Conservation (phyloP, 257 asterid genomes). For the Nicotiana noctiflora region DNA sequence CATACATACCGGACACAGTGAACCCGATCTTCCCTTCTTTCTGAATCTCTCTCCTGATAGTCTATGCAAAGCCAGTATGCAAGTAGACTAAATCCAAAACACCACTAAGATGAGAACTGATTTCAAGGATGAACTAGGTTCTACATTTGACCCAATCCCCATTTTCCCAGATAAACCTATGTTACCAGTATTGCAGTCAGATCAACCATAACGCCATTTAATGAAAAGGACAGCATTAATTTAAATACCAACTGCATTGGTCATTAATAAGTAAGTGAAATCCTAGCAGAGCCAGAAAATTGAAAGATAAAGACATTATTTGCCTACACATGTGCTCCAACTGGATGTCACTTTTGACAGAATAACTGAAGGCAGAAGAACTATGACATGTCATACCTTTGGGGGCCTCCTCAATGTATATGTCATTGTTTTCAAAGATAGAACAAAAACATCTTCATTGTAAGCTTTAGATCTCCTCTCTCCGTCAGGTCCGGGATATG, state of each 20-base stretch:
- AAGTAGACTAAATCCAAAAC: background rate
- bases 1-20: background rate
- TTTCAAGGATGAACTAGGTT: background rate
- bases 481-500: conserved; percentile 32
- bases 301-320: background rate
- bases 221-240: background rate
- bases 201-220: background rate
- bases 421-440: conserved; percentile 49
- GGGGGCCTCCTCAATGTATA: conserved; percentile 47
- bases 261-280: background rate
- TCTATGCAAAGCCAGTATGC: background rate
- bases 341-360: background rate
- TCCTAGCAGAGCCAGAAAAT: background rate
- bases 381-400: conserved; percentile 24
- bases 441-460: conserved; percentile 31
- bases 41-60: background rate
- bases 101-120: background rate
- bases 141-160: background rate
- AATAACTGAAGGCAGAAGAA: background rate
- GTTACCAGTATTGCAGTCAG: background rate
- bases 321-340: background rate
- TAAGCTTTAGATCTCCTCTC: conserved; percentile 25
- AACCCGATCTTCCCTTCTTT: background rate
- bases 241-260: background rate
- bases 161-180: background rate